Percentiles rank a stretch among this genome's conserved stretches.
Conservation (phyloP, 495 filamentous ascomycete genomes). For the Bombardia bombarda region DNA sequence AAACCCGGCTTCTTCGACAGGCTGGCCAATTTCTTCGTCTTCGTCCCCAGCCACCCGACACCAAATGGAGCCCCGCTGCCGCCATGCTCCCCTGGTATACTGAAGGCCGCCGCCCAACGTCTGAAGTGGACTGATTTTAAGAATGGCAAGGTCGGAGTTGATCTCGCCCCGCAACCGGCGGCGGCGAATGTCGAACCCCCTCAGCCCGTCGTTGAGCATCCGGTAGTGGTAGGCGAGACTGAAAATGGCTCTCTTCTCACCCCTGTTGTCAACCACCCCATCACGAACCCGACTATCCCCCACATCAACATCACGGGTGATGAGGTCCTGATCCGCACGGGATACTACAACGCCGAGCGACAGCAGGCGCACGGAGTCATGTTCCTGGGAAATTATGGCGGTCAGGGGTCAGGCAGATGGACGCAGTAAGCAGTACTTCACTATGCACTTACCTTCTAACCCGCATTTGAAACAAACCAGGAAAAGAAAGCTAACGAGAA, state of each 20-base stretch:
- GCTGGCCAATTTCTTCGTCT: too few relatives aligned
- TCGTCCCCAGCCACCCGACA: neutral
- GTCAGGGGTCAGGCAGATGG: conserved; percentile 49
- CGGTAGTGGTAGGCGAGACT: neutral
- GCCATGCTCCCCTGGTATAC: too few relatives aligned
- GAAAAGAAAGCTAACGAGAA: neutral
- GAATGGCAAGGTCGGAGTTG: too few relatives aligned
- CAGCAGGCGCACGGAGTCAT: conserved; percentile 46
- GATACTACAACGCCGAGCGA: conserved; percentile 48
- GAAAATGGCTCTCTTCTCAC: neutral
- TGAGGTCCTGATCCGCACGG: conserved; percentile 29
- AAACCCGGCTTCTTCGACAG: too few relatives aligned
- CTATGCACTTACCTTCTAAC: too few relatives aligned
- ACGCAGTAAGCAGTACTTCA: conserved; percentile 51
- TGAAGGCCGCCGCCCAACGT: too few relatives aligned
- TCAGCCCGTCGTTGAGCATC: neutral
- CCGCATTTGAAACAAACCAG: too few relatives aligned
- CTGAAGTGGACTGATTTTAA: neutral
- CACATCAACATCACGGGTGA: neutral
- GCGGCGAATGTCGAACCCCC: neutral
- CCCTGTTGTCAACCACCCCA: neutral
- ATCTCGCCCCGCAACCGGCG: neutral
- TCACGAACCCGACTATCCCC: neutral
- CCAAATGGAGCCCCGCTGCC: neutral
- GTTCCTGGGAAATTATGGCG: conserved; percentile 60